Base-by-base conservation (phyloP, 2,329 filamentous ascomycete species). In the Fusarium zealandicum region DNA sequence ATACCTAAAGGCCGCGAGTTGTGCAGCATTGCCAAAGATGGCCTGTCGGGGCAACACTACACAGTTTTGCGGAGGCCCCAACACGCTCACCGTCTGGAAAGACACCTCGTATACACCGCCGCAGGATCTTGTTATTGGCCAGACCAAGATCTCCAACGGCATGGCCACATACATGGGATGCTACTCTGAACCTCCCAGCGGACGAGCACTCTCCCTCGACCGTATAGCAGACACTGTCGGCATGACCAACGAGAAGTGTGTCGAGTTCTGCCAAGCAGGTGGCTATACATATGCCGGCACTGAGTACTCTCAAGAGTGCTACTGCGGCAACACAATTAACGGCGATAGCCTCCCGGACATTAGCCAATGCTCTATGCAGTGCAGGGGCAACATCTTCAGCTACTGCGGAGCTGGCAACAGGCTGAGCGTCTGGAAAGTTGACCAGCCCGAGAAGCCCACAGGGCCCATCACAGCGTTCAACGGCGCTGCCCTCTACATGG, bases 221-320 rank as follows among this genome's bases (percentile, higher is more conserved):
- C 27, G 62, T 10, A 61, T 42, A 1, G 39, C 44, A 1, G 53
- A 57, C 4, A 17, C 35, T 4, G 35, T 45, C 3, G 51, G 48
- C 6, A 70, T 71, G 67, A 70, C 67, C 9, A 65, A 70, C 20
- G 61, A 68, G 42, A 51, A 56, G 36, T 71, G 69, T 10, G 68
- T 72, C 11, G 53, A 50, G 1, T 68, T 67, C 51, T 76, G 74
- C 13, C 59, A 64, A 4, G 55, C 28, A 0, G 62, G 57, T 3
- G 67, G 61, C 1, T 76, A 68, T 53, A 53, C 55, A 5, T 75
- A 69, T 57, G 74, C 75, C 13, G 73, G 73, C 16, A 66, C 71
- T 1, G 72, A 74, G 48, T 74, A 73, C 50, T 62, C 67, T 4
- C 51, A 54, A 30, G 72, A 74, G 49, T 74, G 72, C 51, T 75